Base-by-base conservation (phyloP, 768 basidiomycete species). In the Piloderma croceum region DNA sequence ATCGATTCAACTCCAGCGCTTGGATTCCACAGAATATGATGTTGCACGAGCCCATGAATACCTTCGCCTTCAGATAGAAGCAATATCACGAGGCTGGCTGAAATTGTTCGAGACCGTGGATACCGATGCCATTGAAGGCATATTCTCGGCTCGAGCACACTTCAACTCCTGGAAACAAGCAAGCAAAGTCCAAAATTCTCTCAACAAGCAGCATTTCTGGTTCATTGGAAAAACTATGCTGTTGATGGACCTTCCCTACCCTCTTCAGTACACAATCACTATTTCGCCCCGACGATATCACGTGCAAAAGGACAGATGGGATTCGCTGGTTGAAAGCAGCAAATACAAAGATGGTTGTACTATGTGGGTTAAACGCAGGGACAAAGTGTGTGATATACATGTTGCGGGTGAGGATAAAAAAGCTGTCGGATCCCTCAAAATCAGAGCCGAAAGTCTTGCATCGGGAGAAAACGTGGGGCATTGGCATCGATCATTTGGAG, bases 381-480 rank as follows among this genome's bases (percentile, higher is more conserved):
- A n/a, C n/a, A n/a, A n/a, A n/a, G n/a, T n/a, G n/a, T n/a, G n/a
- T n/a, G 63, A 62, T 25, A 64, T 81, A 29, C 65, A 58, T 4
- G 62, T 80, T n/a, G 48, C 61, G 2, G 79, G 79, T 0, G 62
- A 71, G 11, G 71, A 73, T 36, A 74, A 74, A 56, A 70, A 73
- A 46, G 68, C 67, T 2, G 67, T 73, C 2, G 80, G 80, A 1
- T 63, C 68, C 4, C 50, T 82, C 44, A 81, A 80, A 58, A 78
- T 81, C 10, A 61, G 78, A 38, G 73, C 76, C 0, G 80, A 81
- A 53, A 69, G 61, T 38, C 52, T 81, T 25, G 70, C 67, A 3
- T 63, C 62, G 18, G 79, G 79, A 5, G 70, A 74, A 27, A 70
- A 58, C 24, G 58, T 81, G 3, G 57, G 58, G 3, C 65, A 65